These are phyloP conservation scores for Hanseniaspora valbyensis DNA, from an alignment of 805 yeast genomes.

Conservation along the genomic window DNA sequence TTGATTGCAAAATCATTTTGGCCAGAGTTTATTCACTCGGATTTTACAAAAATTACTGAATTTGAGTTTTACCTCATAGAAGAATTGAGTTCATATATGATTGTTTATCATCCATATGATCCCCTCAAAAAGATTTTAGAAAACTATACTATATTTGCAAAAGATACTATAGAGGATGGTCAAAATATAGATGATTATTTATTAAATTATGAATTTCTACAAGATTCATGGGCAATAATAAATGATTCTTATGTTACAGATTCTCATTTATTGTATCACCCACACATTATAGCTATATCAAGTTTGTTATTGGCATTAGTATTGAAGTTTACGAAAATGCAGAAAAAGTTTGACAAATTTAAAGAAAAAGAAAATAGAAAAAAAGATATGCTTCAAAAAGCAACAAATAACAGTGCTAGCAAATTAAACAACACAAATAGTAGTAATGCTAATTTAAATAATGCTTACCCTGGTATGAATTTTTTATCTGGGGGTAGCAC, in stretches of 20 bases:
- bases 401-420: slow-evolving; percentile 17
- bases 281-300: slow-evolving; percentile 75
- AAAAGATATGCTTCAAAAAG: slow-evolving; percentile 9
- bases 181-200: neutral
- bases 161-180: neutral
- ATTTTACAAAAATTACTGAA: slow-evolving; percentile 82
- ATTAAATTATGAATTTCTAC: slow-evolving; percentile 56
- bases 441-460: neutral
- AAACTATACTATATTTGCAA: slow-evolving; percentile 23
- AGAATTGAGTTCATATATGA: slow-evolving; percentile 61
- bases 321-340: slow-evolving; percentile 31
- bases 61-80: slow-evolving; percentile 89
- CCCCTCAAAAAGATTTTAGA: slow-evolving; percentile 47
- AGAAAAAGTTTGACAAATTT: slow-evolving; percentile 17
- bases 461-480: slow-evolving; percentile 7
- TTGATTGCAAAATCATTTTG: slow-evolving; percentile 79
- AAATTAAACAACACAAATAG: slow-evolving; percentile 19
- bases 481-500: neutral
- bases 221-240: slow-evolving; percentile 77
- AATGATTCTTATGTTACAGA: slow-evolving; percentile 88
- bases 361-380: slow-evolving; percentile 17
- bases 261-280: slow-evolving; percentile 69
- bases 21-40: slow-evolving; percentile 93
- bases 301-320: slow-evolving; percentile 71
- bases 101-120: slow-evolving; percentile 68